Evolutionary conservation across 768 basidiomycete species (phyloP), one percentile per base, ranked within the genome.

Genomic region (Lactarius hatsudake): DNA sequence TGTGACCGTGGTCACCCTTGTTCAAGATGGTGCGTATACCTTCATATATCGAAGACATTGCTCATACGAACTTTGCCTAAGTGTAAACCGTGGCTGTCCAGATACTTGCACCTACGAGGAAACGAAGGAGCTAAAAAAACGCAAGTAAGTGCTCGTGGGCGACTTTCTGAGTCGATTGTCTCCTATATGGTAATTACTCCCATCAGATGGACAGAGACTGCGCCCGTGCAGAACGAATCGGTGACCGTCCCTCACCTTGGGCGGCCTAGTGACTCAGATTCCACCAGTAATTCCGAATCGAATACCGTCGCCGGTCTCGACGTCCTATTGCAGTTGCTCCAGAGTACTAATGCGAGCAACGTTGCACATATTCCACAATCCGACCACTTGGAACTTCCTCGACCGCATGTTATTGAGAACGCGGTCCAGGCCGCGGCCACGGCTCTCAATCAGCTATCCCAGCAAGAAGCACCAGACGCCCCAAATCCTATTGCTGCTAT

Each of bases 1-100:
- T 73, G 72, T 65, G 72, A 73, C 55, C 68, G 72, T n/a, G 72
- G 70, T 12, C 72, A 69, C 30, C 72, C 72, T 28, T 73, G 72
- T 62, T 66, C 67, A 13, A 61, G 72, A 69, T 73, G 72, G 72
- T 73, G 30, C n/a, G 69, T 34, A 20, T 57, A 3, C 17, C 8
- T 15, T 13, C 43, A 13, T 26, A 26, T 26, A 9, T 15, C 36
- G 26, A 32, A 38, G 45, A 6, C 7, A 61, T 63, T 23, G 7
- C 9, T 48, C 18, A 40, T 51, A 48, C 26, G 12, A 17, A 12
- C 30, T 20, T 10, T 42, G 40, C 23, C 18, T 5, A 18, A 73
- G 72, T 59, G 66, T 73, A 23, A 65, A 42, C 32, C 59, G 72
- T 40, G 72, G 72, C 23, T 61, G 64, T 30, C 28, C 67, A 36